A percentile compares a stretch with the other conserved stretches of the same genome.
Conservation (phyloP, 345 rosid genomes). For the Populus tremula region DNA sequence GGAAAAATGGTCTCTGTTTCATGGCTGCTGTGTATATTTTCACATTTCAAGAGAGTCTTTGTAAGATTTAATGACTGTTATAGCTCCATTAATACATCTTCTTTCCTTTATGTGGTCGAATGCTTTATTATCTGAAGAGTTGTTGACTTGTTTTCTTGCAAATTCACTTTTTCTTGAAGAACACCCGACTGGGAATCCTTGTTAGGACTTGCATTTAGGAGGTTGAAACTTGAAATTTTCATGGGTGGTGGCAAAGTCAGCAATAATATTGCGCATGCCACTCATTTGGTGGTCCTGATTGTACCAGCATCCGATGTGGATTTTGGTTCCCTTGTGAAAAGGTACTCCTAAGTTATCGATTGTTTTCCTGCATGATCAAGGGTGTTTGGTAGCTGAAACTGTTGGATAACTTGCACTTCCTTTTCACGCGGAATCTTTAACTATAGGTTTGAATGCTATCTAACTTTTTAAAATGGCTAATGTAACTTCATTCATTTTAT, state of each 20-base stretch:
- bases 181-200: constrained; percentile 52
- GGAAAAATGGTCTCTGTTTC: constrained; percentile 65
- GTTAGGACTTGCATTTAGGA: constrained; percentile 52
- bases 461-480: too few relatives aligned
- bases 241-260: constrained; percentile 81
- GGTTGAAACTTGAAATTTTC: constrained; percentile 64
- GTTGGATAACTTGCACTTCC: neutral
- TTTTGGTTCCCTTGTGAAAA: constrained; percentile 37
- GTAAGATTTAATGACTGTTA: constrained; percentile 40
- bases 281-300: constrained; percentile 66
- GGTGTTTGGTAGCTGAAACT: neutral
- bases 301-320: constrained; percentile 44
- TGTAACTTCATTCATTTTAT: too few relatives aligned
- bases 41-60: constrained; percentile 31
- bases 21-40: constrained; percentile 67
- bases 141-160: constrained; percentile 12
- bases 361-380: neutral
- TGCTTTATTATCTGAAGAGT: neutral
- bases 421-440: neutral
- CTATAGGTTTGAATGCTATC: neutral
- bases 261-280: constrained; percentile 51
- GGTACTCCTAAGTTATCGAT: constrained; percentile 35
- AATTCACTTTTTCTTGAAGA: constrained; percentile 31
- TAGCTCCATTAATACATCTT: neutral
- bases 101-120: neutral